Base-by-base conservation (phyloP, 106 monocot species). In the Phalaenopsis aphrodite region DNA sequence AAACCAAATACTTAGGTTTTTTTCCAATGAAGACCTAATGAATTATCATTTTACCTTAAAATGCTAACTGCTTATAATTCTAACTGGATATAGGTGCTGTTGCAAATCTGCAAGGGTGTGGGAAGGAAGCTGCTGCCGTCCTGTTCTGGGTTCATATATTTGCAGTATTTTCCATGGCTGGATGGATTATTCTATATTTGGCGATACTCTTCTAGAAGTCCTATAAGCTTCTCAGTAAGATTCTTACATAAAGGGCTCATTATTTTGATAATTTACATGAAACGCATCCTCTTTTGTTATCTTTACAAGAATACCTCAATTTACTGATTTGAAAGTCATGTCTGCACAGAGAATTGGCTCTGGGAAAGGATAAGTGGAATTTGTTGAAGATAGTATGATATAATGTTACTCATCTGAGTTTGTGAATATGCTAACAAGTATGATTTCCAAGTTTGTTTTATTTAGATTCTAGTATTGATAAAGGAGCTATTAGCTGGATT, bases 141-240 rank as follows among this genome's bases (percentile, higher is more conserved):
- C 86, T 95, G 55, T 95, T 95, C 73, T 95, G 95, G 95, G 92
- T 95, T 43, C 95, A 95, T 84, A 89, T 95, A 38, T 95, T 92
- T 90, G 88, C 92, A 1, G 84, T 92, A 21, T 77, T 95, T 83
- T 92, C 95, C 46, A 92, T 95, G 95, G 83, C 95, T 75, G 89
- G 87, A 78, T 95, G 95, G 95, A 92, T 95, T 36, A 75, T 86
- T 67, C 78, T 95, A 16, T 95, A 85, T 56, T 79, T 90, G 52
- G 75, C 85, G 72, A 72, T 92, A 18, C 92, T 92, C 37, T 92
- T 95, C 77, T 92, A 45, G 78, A 37, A 21, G 69, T 21, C 11
- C 14, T 69, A 69, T 69, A 69, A 64, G 23, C 64, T 64, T 64
- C 8, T 69, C 15, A 0, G 3, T 39, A 69, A 38, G 14, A 49